These are phyloP conservation scores for Handroanthus guayacan DNA, from an alignment of 257 asterid species.

Conservation along the genomic window DNA sequence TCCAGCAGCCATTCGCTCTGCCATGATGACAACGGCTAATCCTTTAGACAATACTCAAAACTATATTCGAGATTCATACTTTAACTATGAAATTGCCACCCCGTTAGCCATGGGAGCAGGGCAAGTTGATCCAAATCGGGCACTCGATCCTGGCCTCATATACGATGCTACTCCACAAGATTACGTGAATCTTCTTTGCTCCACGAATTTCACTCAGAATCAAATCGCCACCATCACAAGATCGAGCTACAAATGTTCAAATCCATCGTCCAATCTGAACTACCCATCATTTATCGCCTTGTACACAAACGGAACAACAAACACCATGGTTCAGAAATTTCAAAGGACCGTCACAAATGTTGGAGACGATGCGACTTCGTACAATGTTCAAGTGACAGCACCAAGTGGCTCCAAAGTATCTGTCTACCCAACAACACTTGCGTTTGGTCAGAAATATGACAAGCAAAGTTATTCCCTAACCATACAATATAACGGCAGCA, in stretches of 20 bases:
- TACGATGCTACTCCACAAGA: slow-evolving; percentile 47
- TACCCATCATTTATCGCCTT: slow-evolving; percentile 44
- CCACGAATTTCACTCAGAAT: slow-evolving; percentile 40
- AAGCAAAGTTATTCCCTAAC: slow-evolving; percentile 35
- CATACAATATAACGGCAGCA: neutral
- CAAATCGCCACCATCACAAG: slow-evolving; percentile 43
- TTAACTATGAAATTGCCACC: slow-evolving; percentile 31
- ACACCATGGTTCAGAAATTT: neutral
- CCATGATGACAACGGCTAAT: slow-evolving; percentile 52
- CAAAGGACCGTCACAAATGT: slow-evolving; percentile 39
- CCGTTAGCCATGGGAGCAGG: slow-evolving; percentile 50
- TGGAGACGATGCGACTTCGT: slow-evolving; percentile 35
- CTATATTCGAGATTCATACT: slow-evolving; percentile 35
- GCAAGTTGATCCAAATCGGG: slow-evolving; percentile 42
- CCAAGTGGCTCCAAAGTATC: slow-evolving; percentile 32
- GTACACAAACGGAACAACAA: slow-evolving; percentile 23
- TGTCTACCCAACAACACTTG: slow-evolving; percentile 14
- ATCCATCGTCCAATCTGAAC: slow-evolving; percentile 34
- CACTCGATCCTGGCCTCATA: slow-evolving; percentile 41
- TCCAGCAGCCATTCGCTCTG: slow-evolving; percentile 53
- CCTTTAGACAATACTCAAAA: slow-evolving; percentile 36
- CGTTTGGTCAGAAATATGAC: slow-evolving; percentile 36
- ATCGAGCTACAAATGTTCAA: slow-evolving; percentile 33
- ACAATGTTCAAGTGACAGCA: slow-evolving; percentile 24
- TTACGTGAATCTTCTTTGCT: slow-evolving; percentile 45